Base-by-base conservation (phyloP, 1,139 yeast species). In the Suhomyces terraborum region DNA sequence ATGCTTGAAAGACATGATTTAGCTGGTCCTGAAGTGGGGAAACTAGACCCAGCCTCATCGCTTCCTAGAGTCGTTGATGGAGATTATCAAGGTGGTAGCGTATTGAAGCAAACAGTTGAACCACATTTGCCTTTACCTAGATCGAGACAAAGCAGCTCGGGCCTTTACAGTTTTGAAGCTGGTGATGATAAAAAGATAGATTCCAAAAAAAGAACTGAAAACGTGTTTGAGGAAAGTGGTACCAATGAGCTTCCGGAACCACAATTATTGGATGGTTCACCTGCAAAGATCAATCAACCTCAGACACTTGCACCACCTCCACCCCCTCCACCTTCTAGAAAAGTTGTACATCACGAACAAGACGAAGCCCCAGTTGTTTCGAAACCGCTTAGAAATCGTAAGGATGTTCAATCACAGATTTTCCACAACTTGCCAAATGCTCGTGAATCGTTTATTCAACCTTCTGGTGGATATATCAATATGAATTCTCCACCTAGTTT, bases 281-380 rank as follows among this genome's bases (percentile, higher is more conserved):
- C 39, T 13, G 35, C 33, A 7, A 32, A 32, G 39, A 6, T 12
- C 30, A 30, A 7, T 24, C 44, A 14, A 30, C 38, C 45, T 10
- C 30, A 52, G 10, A 68, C 73, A 24, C 32, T 30, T 30, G 27
- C 27, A 12, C 32, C 32, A 2, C 32, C 32, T 4, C 84, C 84
- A 1, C 79, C 82, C 8, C 87, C 87, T n/a, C 91, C 91, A 14
- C 83, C 85, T n/a, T 72, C 89, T 0, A 77, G 89, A 64, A 82
- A 80, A 58, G 75, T 64, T n/a, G 59, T 56, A 3, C 66, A 64
- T 40, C 64, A 61, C 30, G 49, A 49, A 10, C 32, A 60, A 25
- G 48, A 48, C 2, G 42, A 17, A 13, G 33, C 24, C 33, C 43
- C 44, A 19, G 29, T 22, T 3, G 14, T 36, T 20, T n/a, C 37